These are phyloP conservation scores for Conticribra guillardii DNA, from an alignment of 108 stramenopile species.

Conservation along the genomic window DNA sequence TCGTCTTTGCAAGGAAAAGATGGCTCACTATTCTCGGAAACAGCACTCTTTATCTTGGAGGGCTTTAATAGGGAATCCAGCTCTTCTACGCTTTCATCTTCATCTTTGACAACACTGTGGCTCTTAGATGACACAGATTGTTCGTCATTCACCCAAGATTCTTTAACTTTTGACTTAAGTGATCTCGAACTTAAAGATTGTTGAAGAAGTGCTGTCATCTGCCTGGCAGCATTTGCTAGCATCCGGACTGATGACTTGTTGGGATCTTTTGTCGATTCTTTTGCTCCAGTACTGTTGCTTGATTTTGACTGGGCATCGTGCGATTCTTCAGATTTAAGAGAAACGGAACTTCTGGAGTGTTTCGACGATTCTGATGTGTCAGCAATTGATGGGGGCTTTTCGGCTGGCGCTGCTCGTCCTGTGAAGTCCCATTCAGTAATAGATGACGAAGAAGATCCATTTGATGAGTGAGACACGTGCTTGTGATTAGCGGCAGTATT, in stretches of 20 bases:
- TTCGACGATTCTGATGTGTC: background rate
- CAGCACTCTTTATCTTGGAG: constrained; percentile 4
- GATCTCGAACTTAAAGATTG: constrained; percentile 19
- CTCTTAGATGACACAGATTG: background rate
- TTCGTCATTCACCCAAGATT: background rate
- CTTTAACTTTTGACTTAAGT: background rate
- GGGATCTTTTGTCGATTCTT: background rate
- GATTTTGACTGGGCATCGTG: background rate
- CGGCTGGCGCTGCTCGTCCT: background rate
- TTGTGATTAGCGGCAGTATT: background rate
- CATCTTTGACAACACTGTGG: constrained; percentile 11
- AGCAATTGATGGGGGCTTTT: background rate
- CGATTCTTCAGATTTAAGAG: background rate
- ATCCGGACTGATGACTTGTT: constrained; percentile 11
- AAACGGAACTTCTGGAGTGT: background rate
- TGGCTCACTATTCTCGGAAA: background rate
- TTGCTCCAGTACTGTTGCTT: background rate
- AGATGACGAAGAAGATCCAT: constrained; percentile 15
- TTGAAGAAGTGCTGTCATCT: constrained; percentile 25
- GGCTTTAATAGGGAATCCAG: background rate
- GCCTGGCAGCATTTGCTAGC: constrained; percentile 15
- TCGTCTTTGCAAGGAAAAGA: background rate
- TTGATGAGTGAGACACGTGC: constrained; percentile 9
- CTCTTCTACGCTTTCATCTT: constrained; percentile 11
- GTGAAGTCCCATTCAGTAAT: constrained; percentile 37